Base-by-base conservation (phyloP, 2,329 filamentous ascomycete genomes). In the Coniochaeta sp. region DNA sequence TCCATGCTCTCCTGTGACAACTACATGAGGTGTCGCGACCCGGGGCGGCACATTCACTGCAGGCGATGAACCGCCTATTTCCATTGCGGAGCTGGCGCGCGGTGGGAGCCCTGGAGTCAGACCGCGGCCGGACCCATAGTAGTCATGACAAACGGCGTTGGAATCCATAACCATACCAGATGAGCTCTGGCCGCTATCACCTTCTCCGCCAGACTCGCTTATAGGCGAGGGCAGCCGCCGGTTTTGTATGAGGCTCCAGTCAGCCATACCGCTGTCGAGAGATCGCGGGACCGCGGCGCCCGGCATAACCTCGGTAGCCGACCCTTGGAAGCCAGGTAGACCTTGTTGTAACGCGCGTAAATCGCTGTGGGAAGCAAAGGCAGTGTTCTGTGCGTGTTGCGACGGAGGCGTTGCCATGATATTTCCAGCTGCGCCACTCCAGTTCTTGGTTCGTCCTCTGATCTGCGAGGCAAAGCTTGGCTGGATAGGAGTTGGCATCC, bases 401-500 rank as follows among this genome's bases (percentile, higher is more conserved):
- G 71, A 69, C 54, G 74, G 65, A 24, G 72, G 74, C 61, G 72
- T 75, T 12, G 64, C 68, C 68, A 70, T 64, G 59, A 66, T 60
- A 62, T 71, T 69, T 60, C 74, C 67, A 58, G 71, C 68, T 60
- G 75, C 60, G 57, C 74, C 65, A 64, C 74, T 74, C 75, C 79
- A 78, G 64, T 76, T 78, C 64, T 78, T 79, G 34, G n/a, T n/a
- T 12, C 54, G 30, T n/a, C 81, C 81, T 60, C 80, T 77, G 26
- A 83, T 74, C 66, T 85, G 81, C 2, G 78, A 77, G 1, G 81
- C 79, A 66, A 86, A 86, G 57, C 73, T 82, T 62, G 80, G 79
- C 64, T 85, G 79, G n/a, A 85, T 84, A 1, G 83, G 83, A 1
- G 83, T 85, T 2, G 83, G 82, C 70, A 85, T 79, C 55, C 82